A percentile compares a stretch with the other conserved stretches of the same genome.
Conservation (phyloP, 2,329 filamentous ascomycete genomes). For the Xylogone sp. region DNA sequence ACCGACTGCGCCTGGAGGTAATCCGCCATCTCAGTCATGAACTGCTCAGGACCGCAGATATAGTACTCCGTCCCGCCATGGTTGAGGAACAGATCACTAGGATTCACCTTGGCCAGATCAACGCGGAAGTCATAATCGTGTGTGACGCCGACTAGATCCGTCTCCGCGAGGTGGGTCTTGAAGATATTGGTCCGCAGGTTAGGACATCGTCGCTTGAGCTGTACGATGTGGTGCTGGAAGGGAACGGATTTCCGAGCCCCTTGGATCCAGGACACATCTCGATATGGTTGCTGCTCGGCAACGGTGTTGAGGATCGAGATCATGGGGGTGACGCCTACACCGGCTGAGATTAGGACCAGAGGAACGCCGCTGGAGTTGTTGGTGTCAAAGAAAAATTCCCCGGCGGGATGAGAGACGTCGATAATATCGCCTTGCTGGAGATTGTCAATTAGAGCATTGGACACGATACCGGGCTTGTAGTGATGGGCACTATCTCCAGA, state of each 20-base stretch:
- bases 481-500: slow-evolving; percentile 29
- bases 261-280: slow-evolving; percentile 62
- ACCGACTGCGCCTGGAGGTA: slow-evolving; percentile 40
- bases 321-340: slow-evolving; percentile 66
- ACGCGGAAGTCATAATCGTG: slow-evolving; percentile 42
- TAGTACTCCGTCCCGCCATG: slow-evolving; percentile 48
- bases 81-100: slow-evolving; percentile 39
- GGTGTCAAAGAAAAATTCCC: slow-evolving; percentile 59
- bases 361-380: slow-evolving; percentile 41
- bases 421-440: slow-evolving; percentile 44
- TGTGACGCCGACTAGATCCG: slow-evolving; percentile 39
- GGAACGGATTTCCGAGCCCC: slow-evolving; percentile 46
- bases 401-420: slow-evolving; percentile 51
- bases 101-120: slow-evolving; percentile 42
- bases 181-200: slow-evolving; percentile 38
- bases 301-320: slow-evolving; percentile 61
- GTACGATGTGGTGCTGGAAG: neutral
- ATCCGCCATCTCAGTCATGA: slow-evolving; percentile 48
- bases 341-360: slow-evolving; percentile 63
- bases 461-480: slow-evolving; percentile 43
- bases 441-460: slow-evolving; percentile 14
- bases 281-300: slow-evolving; percentile 25
- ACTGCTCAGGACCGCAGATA: slow-evolving; percentile 51
- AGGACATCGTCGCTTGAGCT: slow-evolving; percentile 15
- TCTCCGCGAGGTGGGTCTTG: slow-evolving; percentile 42